Percentiles rank a stretch among this genome's conserved stretches.
These are phyloP conservation scores for Dactylellina cionopaga DNA, from an alignment of 2,329 filamentous ascomycete genomes.

Conservation along the genomic window DNA sequence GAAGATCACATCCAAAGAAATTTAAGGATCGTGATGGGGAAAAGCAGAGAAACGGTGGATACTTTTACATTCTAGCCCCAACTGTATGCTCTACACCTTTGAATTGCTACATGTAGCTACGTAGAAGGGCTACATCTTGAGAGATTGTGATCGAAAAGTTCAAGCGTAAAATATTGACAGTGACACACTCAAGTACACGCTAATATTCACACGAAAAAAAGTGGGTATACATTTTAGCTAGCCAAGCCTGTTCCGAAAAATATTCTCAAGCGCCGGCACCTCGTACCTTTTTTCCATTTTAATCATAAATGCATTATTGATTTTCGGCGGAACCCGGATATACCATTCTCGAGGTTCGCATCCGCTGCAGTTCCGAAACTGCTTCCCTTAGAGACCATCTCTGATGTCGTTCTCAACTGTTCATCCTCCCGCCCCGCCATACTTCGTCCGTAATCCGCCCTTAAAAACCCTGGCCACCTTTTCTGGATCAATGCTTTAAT, in stretches of 20 bases:
- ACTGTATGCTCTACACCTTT: too few species aligned
- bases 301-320: too few species aligned
- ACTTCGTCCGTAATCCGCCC: neutral
- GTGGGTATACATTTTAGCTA: neutral
- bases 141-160: too few species aligned
- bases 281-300: too few species aligned
- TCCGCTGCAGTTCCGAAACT: conserved; percentile 11
- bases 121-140: too few species aligned
- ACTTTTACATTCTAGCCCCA: neutral
- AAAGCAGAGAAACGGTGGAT: conserved; percentile 4
- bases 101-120: too few species aligned
- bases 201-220: too few species aligned
- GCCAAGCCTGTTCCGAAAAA: neutral
- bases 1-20: neutral
- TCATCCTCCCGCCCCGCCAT: conserved; percentile 27
- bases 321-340: neutral
- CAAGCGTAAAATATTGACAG: too few species aligned
- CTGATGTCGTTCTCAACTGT: conserved; percentile 24
- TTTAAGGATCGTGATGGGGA: conserved; percentile 22
- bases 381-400: conserved; percentile 24
- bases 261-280: too few species aligned
- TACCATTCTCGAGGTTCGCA: conserved; percentile 16
- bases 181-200: too few species aligned
- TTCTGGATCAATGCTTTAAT: conserved; percentile 36
- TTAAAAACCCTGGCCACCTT: conserved; percentile 27